Percentiles rank a stretch among this genome's conserved stretches.
phyloP scores from a whole-genome alignment of 106 monocot genomes.

The Platanthera guangdongensis region DNA sequence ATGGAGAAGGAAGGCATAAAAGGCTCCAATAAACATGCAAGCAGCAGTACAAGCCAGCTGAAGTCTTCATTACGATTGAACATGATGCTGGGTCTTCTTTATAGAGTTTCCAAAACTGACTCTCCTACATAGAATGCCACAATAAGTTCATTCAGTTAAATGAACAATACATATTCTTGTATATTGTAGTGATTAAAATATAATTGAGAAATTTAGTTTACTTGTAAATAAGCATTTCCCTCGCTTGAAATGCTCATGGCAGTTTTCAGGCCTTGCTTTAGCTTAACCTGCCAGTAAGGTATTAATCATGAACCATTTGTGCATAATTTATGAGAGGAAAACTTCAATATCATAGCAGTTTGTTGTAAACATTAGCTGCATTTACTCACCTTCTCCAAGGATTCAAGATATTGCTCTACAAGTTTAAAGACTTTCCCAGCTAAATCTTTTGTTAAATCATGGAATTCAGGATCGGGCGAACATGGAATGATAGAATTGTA shows the following conservation, averaged over 20 bases:
- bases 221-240: constrained; percentile 92
- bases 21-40: constrained; percentile 85
- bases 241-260: constrained; percentile 95
- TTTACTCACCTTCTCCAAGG: constrained; percentile 85
- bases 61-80: constrained; percentile 81
- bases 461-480: constrained; percentile 53
- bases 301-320: background rate
- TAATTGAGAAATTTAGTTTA: constrained; percentile 12
- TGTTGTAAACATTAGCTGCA: background rate
- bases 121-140: constrained; percentile 45
- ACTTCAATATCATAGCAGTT: background rate
- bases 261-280: constrained; percentile 83
- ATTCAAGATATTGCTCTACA: constrained; percentile 82
- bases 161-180: background rate
- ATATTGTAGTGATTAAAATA: background rate
- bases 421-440: constrained; percentile 49
- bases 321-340: constrained; percentile 1
- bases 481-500: constrained; percentile 80
- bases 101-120: constrained; percentile 91
- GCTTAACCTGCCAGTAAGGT: constrained; percentile 55
- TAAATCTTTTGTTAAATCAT: constrained; percentile 49
- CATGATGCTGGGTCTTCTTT: constrained; percentile 79
- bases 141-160: background rate
- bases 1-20: constrained; percentile 93
- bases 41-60: constrained; percentile 80